phyloP scores from a whole-genome alignment of 1,284 basidiomycete genomes.

The Pisolithus thermaeus region DNA sequence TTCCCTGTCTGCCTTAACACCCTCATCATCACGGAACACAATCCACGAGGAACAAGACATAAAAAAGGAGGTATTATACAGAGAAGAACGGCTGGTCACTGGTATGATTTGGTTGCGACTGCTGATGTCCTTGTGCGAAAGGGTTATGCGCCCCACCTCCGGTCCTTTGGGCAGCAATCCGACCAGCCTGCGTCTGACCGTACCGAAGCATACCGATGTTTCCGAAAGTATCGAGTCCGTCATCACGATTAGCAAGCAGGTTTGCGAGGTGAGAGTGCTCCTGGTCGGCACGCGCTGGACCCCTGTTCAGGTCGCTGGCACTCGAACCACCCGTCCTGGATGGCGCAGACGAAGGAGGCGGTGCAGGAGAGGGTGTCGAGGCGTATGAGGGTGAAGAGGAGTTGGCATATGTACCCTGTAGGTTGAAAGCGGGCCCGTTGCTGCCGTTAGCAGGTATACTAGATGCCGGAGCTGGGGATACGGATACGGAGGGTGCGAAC shows the following conservation, averaged over 20 bases:
- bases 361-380: slow-evolving; percentile 34
- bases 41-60: neutral
- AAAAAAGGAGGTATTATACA: slow-evolving; percentile 36
- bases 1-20: too few relatives aligned
- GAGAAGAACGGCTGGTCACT: slow-evolving; percentile 83
- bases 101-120: slow-evolving; percentile 37
- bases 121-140: slow-evolving; percentile 60
- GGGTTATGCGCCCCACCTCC: slow-evolving; percentile 62
- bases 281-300: slow-evolving; percentile 37
- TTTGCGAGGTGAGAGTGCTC: slow-evolving; percentile 75
- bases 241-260: slow-evolving; percentile 80
- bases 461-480: slow-evolving; percentile 32
- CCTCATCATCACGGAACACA: too few relatives aligned
- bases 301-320: slow-evolving; percentile 23
- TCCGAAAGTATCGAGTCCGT: slow-evolving; percentile 91
- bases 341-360: slow-evolving; percentile 34
- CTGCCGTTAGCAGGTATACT: slow-evolving; percentile 30
- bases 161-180: slow-evolving; percentile 53
- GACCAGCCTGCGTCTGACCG: slow-evolving; percentile 60
- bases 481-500: slow-evolving; percentile 60
- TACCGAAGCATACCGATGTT: slow-evolving; percentile 79
- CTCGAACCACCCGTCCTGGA: slow-evolving; percentile 18
- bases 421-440: slow-evolving; percentile 47
- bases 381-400: slow-evolving; percentile 28
- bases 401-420: slow-evolving; percentile 56